phyloP scores from a whole-genome alignment of 2,329 filamentous ascomycete species.

The Simplicillium sp. region DNA sequence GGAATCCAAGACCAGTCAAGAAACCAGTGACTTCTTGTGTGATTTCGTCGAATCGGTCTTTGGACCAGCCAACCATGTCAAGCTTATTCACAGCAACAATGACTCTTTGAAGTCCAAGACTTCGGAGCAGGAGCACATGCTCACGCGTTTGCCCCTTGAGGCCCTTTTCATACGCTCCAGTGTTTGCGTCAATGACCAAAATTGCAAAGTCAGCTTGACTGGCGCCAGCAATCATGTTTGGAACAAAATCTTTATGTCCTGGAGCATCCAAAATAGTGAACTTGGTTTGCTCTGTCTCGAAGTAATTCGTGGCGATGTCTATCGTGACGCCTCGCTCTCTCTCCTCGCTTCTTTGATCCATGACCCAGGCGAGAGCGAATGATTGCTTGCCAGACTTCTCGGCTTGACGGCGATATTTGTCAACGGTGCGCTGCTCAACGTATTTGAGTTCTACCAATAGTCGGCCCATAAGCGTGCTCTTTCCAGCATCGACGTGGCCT shows the following conservation, averaged over 20 bases:
- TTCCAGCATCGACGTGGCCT: slow-evolving; percentile 96
- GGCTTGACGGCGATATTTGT: slow-evolving; percentile 81
- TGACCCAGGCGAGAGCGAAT: slow-evolving; percentile 93
- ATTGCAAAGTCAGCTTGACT: slow-evolving; percentile 95
- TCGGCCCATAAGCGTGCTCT: slow-evolving; percentile 96
- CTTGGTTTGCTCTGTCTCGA: slow-evolving; percentile 75
- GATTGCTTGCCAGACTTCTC: slow-evolving; percentile 89
- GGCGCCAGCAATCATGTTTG: slow-evolving; percentile 97
- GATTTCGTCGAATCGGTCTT: slow-evolving; percentile 78
- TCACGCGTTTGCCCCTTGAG: slow-evolving; percentile 91
- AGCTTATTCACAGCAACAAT: slow-evolving; percentile 95
- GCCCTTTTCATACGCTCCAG: slow-evolving; percentile 87
- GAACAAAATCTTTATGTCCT: slow-evolving; percentile 90
- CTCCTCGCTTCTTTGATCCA: slow-evolving; percentile 88
- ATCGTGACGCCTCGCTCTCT: slow-evolving; percentile 87
- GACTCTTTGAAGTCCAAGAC: slow-evolving; percentile 79
- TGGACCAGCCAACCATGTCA: slow-evolving; percentile 75
- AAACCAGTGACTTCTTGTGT: slow-evolving; percentile 75
- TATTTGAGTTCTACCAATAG: slow-evolving; percentile 80
- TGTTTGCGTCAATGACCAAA: slow-evolving; percentile 83
- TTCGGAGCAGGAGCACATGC: slow-evolving; percentile 80
- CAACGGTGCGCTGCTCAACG: slow-evolving; percentile 78
- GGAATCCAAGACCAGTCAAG: slow-evolving; percentile 72
- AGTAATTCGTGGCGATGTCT: slow-evolving; percentile 90
- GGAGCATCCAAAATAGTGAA: slow-evolving; percentile 96